These are phyloP conservation scores for Erythrophleum ivorense DNA, from an alignment of 331 rosid genomes.

Conservation along the genomic window DNA sequence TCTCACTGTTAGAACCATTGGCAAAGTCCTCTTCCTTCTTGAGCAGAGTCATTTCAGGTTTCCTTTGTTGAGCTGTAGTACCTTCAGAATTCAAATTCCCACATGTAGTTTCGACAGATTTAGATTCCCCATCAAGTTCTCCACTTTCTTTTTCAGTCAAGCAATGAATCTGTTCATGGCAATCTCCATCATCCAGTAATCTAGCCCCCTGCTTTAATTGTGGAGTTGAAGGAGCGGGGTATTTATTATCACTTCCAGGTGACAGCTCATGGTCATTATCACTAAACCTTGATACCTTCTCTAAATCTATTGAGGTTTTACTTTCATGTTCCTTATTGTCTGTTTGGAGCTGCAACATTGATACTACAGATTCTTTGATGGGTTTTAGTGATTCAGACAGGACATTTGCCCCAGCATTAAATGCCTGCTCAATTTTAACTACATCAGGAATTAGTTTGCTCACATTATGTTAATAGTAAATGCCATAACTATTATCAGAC, in stretches of 20 bases:
- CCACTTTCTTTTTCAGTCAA: conserved; percentile 71
- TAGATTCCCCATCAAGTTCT: conserved; percentile 75
- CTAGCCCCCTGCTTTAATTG: conserved; percentile 82
- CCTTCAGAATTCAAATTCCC: conserved; percentile 53
- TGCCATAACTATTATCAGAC: conserved; percentile 50
- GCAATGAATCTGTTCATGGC: conserved; percentile 81
- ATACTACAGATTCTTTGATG: conserved; percentile 65
- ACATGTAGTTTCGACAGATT: conserved; percentile 84
- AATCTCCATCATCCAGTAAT: conserved; percentile 81
- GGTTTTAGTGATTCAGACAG: conserved; percentile 63
- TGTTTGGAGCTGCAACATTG: conserved; percentile 59
- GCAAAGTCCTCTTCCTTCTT: conserved; percentile 64
- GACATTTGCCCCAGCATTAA: conserved; percentile 64
- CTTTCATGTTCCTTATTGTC: conserved; percentile 47
- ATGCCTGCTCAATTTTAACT: conserved; percentile 73
- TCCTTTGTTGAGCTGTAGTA: conserved; percentile 40
- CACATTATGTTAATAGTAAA: conserved; percentile 21
- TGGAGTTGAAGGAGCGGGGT: conserved; percentile 98
- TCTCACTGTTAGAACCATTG: conserved; percentile 54
- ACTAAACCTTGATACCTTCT: conserved; percentile 41
- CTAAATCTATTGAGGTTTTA: conserved; percentile 47
- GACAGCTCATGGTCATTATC: conserved; percentile 62
- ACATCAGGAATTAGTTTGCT: conserved; percentile 43
- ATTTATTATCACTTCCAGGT: conserved; percentile 75
- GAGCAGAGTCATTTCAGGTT: conserved; percentile 43